Evolutionary conservation across 768 basidiomycete genomes (phyloP).

Genomic region (Roridomyces roridus): DNA sequence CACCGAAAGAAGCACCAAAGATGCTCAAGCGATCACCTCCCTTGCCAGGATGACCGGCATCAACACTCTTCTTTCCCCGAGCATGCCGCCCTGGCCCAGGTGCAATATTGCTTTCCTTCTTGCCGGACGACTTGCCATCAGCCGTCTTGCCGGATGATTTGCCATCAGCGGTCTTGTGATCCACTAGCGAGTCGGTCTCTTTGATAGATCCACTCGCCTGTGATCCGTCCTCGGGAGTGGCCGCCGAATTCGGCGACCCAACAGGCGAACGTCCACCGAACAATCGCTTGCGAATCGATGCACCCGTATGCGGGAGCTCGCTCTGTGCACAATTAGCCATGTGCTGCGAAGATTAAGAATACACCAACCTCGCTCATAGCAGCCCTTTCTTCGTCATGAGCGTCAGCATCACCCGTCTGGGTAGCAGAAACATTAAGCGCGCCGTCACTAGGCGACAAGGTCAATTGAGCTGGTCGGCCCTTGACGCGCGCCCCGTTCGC

Average conservation of each 20-base stretch:
- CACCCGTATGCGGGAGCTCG: constrained; percentile 46
- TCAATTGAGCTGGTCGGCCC: constrained; percentile 56
- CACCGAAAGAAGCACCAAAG: constrained; percentile 72
- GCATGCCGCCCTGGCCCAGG: constrained; percentile 39
- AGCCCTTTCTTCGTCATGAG: constrained; percentile 58
- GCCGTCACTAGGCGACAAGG: constrained; percentile 67
- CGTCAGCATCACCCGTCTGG: constrained; percentile 37
- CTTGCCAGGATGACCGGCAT: constrained; percentile 41
- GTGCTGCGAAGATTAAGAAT: not conserved
- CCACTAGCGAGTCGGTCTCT: constrained; percentile 14
- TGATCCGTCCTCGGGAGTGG: constrained; percentile 34
- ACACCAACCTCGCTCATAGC: constrained; percentile 72
- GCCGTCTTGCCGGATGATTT: constrained; percentile 23
- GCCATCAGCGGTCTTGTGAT: constrained; percentile 5
- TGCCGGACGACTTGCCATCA: constrained; percentile 26
- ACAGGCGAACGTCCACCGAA: constrained; percentile 48
- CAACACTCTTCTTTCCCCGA: constrained; percentile 57
- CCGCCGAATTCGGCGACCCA: constrained; percentile 14
- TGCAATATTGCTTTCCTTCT: constrained; percentile 29
- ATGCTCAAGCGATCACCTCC: constrained; percentile 76
- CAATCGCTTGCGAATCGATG: constrained; percentile 53
- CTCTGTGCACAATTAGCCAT: constrained; percentile 43
- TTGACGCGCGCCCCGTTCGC: constrained; percentile 32
- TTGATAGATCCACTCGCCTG: constrained; percentile 28
- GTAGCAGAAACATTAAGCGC: constrained; percentile 53